Conservation (phyloP, 1,139 yeast genomes). For the Petasospora fabianii region DNA sequence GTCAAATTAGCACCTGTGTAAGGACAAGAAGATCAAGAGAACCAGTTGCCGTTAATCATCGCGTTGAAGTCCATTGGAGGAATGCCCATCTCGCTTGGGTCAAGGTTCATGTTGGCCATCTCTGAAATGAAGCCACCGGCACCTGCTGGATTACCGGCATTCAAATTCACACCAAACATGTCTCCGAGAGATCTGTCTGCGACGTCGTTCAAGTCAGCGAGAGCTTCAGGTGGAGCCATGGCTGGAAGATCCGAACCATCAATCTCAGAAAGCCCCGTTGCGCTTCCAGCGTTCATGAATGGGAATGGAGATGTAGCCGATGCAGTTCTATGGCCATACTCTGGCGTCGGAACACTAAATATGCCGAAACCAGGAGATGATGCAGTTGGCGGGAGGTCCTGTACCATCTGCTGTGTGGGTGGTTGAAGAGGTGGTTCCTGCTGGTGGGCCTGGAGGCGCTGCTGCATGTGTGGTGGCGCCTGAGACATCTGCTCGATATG, state of each 20-base stretch:
- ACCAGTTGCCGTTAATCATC: constrained; percentile 12
- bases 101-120: constrained; percentile 7
- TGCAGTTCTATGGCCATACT: not conserved
- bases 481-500: not conserved
- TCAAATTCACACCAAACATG: constrained; percentile 18
- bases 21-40: constrained; percentile 1
- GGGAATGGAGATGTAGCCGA: constrained; percentile 1
- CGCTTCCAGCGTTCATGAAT: not conserved
- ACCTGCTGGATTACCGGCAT: constrained; percentile 3
- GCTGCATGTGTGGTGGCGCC: too few relatives aligned
- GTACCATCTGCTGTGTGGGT: not conserved
- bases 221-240: constrained; percentile 14
- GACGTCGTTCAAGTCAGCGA: constrained; percentile 15
- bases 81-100: constrained; percentile 5
- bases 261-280: too few relatives aligned
- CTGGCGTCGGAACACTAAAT: not conserved
- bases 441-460: too few relatives aligned
- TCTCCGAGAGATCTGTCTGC: constrained; percentile 21
- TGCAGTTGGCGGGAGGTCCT: not conserved
- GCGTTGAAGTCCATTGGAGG: constrained; percentile 8
- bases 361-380: not conserved
- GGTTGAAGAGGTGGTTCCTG: not conserved
- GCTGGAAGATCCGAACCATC: constrained; percentile 3
- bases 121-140: constrained; percentile 5
- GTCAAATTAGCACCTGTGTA: not conserved